A percentile compares a stretch with the other conserved stretches of the same genome.
Evolutionary conservation across 257 asterid species (phyloP).

Genomic region (Solanum sitiens): DNA sequence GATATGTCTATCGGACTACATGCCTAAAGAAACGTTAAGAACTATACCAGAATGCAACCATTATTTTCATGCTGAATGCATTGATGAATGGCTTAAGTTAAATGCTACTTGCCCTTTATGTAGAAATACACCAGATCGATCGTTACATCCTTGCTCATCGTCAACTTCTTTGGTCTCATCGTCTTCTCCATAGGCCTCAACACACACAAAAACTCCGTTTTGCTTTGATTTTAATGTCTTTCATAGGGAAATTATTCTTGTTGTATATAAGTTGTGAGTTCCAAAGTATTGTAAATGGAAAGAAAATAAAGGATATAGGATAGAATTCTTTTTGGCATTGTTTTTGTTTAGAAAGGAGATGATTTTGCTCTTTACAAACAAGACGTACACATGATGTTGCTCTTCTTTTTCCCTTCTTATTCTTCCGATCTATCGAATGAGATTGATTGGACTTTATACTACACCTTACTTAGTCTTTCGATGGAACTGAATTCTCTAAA

Average conservation of each 20-base stretch:
- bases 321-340: background rate
- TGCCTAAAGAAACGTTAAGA: constrained; percentile 53
- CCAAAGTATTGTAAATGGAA: background rate
- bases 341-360: background rate
- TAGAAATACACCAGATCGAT: constrained; percentile 47
- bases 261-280: background rate
- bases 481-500: too few relatives aligned
- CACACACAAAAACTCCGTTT: background rate
- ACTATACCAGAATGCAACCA: constrained; percentile 79
- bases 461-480: too few relatives aligned
- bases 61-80: constrained; percentile 55
- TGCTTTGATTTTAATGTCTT: background rate
- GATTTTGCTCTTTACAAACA: background rate
- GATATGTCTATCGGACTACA: constrained; percentile 61
- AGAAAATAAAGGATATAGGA: background rate
- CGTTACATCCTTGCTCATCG: constrained; percentile 29
- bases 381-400: background rate
- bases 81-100: constrained; percentile 83
- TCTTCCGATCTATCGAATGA: background rate
- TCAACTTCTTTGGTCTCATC: constrained; percentile 26
- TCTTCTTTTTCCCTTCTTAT: background rate
- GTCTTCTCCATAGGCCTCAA: constrained; percentile 15
- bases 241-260: background rate
- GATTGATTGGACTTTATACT: too few relatives aligned
- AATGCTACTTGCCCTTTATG: constrained; percentile 81